These are phyloP conservation scores for Fusarium torulosum DNA, from an alignment of 2,329 filamentous ascomycete genomes.

Conservation along the genomic window DNA sequence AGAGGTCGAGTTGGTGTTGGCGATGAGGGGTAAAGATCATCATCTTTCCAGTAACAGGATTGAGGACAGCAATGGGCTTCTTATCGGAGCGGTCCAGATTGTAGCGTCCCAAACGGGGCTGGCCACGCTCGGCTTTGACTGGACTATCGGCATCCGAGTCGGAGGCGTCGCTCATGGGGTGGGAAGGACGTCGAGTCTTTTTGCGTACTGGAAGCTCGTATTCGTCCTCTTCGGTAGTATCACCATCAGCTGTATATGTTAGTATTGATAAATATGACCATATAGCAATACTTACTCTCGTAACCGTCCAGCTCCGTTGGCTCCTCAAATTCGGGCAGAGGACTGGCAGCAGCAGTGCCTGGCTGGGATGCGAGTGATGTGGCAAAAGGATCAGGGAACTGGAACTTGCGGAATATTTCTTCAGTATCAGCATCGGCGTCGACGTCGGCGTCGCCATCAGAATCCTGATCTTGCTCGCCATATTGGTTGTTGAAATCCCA, in stretches of 20 bases:
- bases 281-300: conserved; percentile 65
- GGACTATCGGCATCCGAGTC: conserved; percentile 65
- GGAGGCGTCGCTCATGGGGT: conserved; percentile 57
- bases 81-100: conserved; percentile 65
- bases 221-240: conserved; percentile 72
- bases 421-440: conserved; percentile 52
- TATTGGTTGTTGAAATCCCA: conserved; percentile 72
- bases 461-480: conserved; percentile 51
- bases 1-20: conserved; percentile 63
- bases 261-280: conserved; percentile 50
- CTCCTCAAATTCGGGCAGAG: conserved; percentile 51
- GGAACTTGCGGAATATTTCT: conserved; percentile 56
- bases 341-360: conserved; percentile 42
- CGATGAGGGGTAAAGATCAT: conserved; percentile 72
- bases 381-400: conserved; percentile 51
- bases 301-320: conserved; percentile 66
- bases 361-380: conserved; percentile 56
- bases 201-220: conserved; percentile 63
- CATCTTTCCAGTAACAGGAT: conserved; percentile 70
- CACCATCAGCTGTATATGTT: conserved; percentile 67
- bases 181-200: conserved; percentile 60
- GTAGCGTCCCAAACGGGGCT: conserved; percentile 67
- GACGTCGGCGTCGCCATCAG: conserved; percentile 24
- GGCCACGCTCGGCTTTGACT: conserved; percentile 61
- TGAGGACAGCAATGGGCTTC: conserved; percentile 70